A percentile compares a stretch with the other conserved stretches of the same genome.
Conservation (phyloP, 1,139 yeast genomes). For the Eremothecium cymbalariae region DNA sequence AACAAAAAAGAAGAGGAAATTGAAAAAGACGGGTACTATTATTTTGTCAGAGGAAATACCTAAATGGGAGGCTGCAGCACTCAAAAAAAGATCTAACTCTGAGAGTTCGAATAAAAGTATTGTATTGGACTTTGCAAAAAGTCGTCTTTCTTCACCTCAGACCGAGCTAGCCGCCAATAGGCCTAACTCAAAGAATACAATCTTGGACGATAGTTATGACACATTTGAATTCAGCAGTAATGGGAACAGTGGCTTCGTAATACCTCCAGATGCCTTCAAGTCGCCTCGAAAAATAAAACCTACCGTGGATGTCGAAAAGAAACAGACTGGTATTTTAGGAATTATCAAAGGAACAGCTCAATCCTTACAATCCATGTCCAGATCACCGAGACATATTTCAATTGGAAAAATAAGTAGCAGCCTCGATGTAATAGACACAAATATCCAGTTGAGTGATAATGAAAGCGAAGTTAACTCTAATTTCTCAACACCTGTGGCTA, state of each 20-base stretch:
- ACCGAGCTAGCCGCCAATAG: background rate
- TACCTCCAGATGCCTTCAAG: conserved; percentile 17
- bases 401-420: background rate
- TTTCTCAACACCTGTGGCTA: conserved; percentile 7
- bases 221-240: conserved; percentile 27
- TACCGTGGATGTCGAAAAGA: background rate
- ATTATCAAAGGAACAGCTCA: conserved; percentile 5
- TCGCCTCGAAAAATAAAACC: background rate
- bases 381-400: conserved; percentile 3
- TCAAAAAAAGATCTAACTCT: background rate
- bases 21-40: conserved; percentile 1
- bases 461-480: conserved; percentile 12
- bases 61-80: background rate
- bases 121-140: conserved; percentile 11
- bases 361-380: background rate
- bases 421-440: conserved; percentile 20
- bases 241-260: conserved; percentile 27
- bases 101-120: conserved; percentile 8
- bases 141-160: background rate
- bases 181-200: conserved; percentile 12
- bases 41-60: conserved; percentile 1
- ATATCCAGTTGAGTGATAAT: conserved; percentile 11
- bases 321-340: conserved; percentile 2
- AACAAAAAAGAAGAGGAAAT: background rate
- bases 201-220: conserved; percentile 29